These are phyloP conservation scores for Aspergillus ochraceoroseus DNA, from an alignment of 2,329 filamentous ascomycete genomes.

Conservation along the genomic window DNA sequence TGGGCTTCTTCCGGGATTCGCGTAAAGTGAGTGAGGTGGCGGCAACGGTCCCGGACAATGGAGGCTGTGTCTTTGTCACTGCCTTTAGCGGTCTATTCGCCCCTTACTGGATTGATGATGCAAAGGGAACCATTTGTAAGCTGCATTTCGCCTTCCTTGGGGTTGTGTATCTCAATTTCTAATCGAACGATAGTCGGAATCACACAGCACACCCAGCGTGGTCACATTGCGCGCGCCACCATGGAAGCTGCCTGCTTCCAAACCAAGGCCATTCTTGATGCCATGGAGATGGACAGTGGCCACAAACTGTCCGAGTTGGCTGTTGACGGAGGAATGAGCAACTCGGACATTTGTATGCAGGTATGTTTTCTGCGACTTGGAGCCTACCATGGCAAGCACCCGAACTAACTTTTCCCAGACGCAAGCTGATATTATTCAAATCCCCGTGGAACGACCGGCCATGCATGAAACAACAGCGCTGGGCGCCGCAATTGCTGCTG, in stretches of 20 bases:
- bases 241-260: constrained; percentile 90
- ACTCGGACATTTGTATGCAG: constrained; percentile 84
- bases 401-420: constrained; percentile 49
- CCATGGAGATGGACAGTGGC: constrained; percentile 81
- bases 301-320: constrained; percentile 69
- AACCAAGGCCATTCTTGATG: constrained; percentile 83
- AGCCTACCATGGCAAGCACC: no score
- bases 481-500: constrained; percentile 82
- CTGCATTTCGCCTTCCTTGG: constrained; percentile 14
- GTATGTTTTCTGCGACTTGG: constrained; percentile 38
- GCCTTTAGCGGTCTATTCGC: constrained; percentile 88
- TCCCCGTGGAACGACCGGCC: constrained; percentile 73
- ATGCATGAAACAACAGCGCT: constrained; percentile 91
- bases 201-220: constrained; percentile 76
- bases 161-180: no score
- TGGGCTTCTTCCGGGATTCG: constrained; percentile 58
- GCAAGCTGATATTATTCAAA: constrained; percentile 79
- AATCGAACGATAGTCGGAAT: constrained; percentile 61
- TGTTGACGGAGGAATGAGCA: constrained; percentile 85
- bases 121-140: constrained; percentile 76
- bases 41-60: constrained; percentile 65
- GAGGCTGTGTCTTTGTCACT: constrained; percentile 80
- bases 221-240: constrained; percentile 82
- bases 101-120: constrained; percentile 92
- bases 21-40: constrained; percentile 62